phyloP scores from a whole-genome alignment of 1,139 yeast genomes.

The Kluyveromyces sp. region DNA sequence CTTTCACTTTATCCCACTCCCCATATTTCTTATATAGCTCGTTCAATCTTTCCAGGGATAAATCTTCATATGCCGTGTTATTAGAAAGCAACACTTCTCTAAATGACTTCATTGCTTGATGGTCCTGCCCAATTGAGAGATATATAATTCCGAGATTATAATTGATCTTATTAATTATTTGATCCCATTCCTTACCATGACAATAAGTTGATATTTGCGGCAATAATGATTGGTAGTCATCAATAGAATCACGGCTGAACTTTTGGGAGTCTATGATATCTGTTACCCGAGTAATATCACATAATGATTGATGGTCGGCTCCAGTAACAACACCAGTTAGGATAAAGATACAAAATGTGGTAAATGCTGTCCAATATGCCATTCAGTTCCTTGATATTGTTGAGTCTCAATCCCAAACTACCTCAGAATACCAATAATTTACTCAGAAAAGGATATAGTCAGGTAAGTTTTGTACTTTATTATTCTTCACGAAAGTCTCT shows the following conservation, averaged over 20 bases:
- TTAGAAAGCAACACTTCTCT: constrained; percentile 12
- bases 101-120: constrained; percentile 20
- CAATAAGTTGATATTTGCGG: constrained; percentile 5
- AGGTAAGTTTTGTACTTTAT: too few relatives aligned
- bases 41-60: constrained; percentile 18
- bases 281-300: neutral
- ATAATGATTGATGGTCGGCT: neutral
- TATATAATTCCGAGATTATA: constrained; percentile 25
- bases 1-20: constrained; percentile 19
- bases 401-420: too few relatives aligned
- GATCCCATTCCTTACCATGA: constrained; percentile 5
- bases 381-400: too few relatives aligned
- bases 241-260: constrained; percentile 5
- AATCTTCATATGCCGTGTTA: constrained; percentile 14
- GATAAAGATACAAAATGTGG: neutral
- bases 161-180: constrained; percentile 10
- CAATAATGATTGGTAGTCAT: constrained; percentile 5
- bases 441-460: too few relatives aligned
- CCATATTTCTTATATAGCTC: constrained; percentile 25
- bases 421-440: too few relatives aligned
- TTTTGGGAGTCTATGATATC: constrained; percentile 1
- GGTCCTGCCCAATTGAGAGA: constrained; percentile 21
- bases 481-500: too few relatives aligned
- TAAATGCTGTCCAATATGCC: too few relatives aligned
- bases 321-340: neutral